phyloP scores from a whole-genome alignment of 768 basidiomycete genomes.

The Boletus tylopilopsis region DNA sequence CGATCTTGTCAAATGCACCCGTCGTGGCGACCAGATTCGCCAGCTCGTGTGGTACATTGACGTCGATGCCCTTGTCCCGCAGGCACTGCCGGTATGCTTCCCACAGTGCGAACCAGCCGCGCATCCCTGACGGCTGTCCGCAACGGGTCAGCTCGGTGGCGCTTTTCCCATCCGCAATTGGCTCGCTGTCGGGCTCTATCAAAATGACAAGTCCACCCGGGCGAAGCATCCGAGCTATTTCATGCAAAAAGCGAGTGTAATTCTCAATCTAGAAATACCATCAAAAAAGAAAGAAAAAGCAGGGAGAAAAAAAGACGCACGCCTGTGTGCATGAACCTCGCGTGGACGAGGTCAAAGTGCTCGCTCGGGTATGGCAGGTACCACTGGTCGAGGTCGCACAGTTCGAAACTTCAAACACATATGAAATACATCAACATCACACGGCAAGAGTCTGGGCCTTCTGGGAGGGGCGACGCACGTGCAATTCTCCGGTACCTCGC shows the following conservation, averaged over 20 bases:
- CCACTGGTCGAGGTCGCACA: conserved; percentile 61
- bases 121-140: conserved; percentile 36
- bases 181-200: conserved; percentile 57
- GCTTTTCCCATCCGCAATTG: conserved; percentile 43
- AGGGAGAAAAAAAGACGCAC: conserved; percentile 23
- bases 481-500: conserved; percentile 67
- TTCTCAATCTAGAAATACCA: conserved; percentile 48
- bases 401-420: conserved; percentile 53
- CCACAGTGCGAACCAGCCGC: conserved; percentile 65
- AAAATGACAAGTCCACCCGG: conserved; percentile 68
- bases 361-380: conserved; percentile 60
- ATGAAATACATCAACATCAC: conserved; percentile 1
- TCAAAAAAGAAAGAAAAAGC: background rate
- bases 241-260: conserved; percentile 56
- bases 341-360: conserved; percentile 68
- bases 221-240: conserved; percentile 63
- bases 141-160: conserved; percentile 34
- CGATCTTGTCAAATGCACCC: conserved; percentile 53
- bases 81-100: conserved; percentile 58
- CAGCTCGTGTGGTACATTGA: conserved; percentile 54
- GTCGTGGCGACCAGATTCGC: conserved; percentile 45
- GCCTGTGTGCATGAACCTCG: conserved; percentile 64
- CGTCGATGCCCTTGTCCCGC: conserved; percentile 48
- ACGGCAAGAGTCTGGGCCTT: background rate
- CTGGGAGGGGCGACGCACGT: conserved; percentile 44